These are phyloP conservation scores for Debaryomyces tyrocola DNA, from an alignment of 805 yeast genomes.

Conservation along the genomic window DNA sequence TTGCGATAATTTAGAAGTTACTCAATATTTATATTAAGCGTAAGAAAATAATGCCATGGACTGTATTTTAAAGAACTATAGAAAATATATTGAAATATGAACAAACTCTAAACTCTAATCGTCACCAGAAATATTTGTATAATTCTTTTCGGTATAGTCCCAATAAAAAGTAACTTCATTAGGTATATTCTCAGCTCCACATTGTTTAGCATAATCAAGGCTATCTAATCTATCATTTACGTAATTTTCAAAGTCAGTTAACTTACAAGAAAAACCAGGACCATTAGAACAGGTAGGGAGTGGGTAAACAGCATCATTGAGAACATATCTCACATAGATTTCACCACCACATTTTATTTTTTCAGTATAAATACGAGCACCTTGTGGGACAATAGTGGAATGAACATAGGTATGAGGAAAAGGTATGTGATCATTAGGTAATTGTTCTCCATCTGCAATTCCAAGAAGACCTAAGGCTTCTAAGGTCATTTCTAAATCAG, in stretches of 20 bases:
- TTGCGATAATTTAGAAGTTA: too few species aligned
- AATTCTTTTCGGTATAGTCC: conserved; percentile 29
- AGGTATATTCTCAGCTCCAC: conserved; percentile 25
- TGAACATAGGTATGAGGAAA: conserved; percentile 50
- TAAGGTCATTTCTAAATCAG: conserved; percentile 59
- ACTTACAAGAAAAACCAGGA: conserved; percentile 44
- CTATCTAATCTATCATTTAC: conserved; percentile 27
- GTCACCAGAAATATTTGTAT: conserved; percentile 6
- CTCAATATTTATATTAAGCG: too few species aligned
- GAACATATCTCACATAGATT: conserved; percentile 36
- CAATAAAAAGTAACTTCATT: conserved; percentile 38
- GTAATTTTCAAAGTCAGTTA: conserved; percentile 32
- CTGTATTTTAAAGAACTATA: background rate
- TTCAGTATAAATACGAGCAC: conserved; percentile 39
- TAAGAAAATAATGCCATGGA: too few species aligned
- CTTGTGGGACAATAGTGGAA: conserved; percentile 39
- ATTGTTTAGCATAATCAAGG: conserved; percentile 24
- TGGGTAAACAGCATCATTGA: conserved; percentile 43
- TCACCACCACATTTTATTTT: conserved; percentile 30
- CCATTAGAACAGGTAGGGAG: conserved; percentile 33
- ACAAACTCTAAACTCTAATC: background rate
- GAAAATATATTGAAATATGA: too few species aligned
- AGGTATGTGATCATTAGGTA: conserved; percentile 47
- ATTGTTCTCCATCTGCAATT: conserved; percentile 38
- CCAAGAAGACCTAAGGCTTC: conserved; percentile 58